Base-by-base conservation (phyloP, 805 yeast species). In the Ogataea nonfermentans region DNA sequence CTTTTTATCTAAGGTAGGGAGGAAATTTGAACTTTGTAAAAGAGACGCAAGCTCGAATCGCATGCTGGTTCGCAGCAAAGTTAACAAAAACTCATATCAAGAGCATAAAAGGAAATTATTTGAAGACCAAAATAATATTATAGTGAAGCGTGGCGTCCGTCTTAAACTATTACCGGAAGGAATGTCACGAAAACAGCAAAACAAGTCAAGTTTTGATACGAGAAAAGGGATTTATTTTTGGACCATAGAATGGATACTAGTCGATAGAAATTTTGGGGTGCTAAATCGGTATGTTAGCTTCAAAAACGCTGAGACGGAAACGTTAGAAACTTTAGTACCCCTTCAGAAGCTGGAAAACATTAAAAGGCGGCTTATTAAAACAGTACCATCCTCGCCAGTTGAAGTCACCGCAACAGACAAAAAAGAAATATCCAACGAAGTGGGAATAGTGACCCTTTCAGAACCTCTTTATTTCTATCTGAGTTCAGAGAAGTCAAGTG, bases 241-340 rank as follows among this genome's bases (percentile, higher is more conserved):
- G 96, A 81, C 95, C 0, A 62, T 88, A 0, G 95, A 88, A 56
- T 84, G 88, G 85, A 55, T 75, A 1, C 44, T 80, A 2, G 57
- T 74, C 4, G 55, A 56, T 9, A 48, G 29, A 1, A 19, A 57
- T 1, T 39, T 49, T 33, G 12, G 43, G 4, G 30, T 27, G 8
- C 30, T 53, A 12, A 44, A 49, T 25, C 46, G 46, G 14, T 48
- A 43, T 11, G 37, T 53, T n/a, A 72, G 73, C 42, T 71, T 56
- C 41, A 63, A 71, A 31, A 52, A 70, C 12, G 63, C 62, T 30
- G 82, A 76, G 42, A 51, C 51, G 10, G 37, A 53, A 2, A 30
- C 44, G 0, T 42, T 76, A 14, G 47, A 47, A 7, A 71, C 68
- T 8, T 59, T 72, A 0, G 63, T 74, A 1, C 22, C 22, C 8